Percentiles rank a stretch among this genome's conserved stretches.
These are phyloP conservation scores for Schwanniomyces occidentalis DNA, from an alignment of 805 yeast species.

Conservation along the genomic window DNA sequence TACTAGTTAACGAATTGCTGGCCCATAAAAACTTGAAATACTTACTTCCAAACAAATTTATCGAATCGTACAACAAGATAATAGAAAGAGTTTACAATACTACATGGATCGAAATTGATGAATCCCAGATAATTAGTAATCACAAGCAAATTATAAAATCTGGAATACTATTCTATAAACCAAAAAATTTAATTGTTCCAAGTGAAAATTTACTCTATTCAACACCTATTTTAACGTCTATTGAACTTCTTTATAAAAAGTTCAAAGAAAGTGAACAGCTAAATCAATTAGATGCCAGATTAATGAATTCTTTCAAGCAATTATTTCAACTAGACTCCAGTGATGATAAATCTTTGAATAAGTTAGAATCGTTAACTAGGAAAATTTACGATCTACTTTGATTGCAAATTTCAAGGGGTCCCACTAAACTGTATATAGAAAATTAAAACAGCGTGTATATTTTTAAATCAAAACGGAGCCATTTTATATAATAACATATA, in stretches of 20 bases:
- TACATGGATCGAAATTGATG: constrained; percentile 23
- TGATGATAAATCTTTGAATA: constrained; percentile 13
- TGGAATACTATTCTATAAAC: constrained; percentile 30
- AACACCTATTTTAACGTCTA: constrained; percentile 18
- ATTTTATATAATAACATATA: too few relatives aligned
- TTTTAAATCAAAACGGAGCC: too few relatives aligned
- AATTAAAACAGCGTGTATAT: too few relatives aligned
- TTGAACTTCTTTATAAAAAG: constrained; percentile 22
- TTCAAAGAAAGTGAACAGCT: constrained; percentile 18
- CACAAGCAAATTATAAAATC: constrained; percentile 29
- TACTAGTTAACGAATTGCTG: constrained; percentile 13
- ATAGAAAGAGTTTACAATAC: constrained; percentile 21
- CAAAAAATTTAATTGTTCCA: constrained; percentile 20
- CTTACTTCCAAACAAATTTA: constrained; percentile 17
- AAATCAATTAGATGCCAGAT: constrained; percentile 15
- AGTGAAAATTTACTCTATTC: constrained; percentile 17
- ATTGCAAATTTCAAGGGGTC: too few relatives aligned
- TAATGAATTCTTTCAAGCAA: constrained; percentile 18
- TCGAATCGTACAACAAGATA: constrained; percentile 26
- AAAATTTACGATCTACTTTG: constrained; percentile 2
- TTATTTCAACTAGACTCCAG: constrained; percentile 15
- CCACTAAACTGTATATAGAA: too few relatives aligned
- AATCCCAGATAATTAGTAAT: constrained; percentile 13
- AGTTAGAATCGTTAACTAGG: constrained; percentile 8
- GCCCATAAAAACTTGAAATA: constrained; percentile 8